Evolutionary conservation across 225 moss, liverwort and hornwort species (phyloP).

Genomic region (Marchantia polymorpha): DNA sequence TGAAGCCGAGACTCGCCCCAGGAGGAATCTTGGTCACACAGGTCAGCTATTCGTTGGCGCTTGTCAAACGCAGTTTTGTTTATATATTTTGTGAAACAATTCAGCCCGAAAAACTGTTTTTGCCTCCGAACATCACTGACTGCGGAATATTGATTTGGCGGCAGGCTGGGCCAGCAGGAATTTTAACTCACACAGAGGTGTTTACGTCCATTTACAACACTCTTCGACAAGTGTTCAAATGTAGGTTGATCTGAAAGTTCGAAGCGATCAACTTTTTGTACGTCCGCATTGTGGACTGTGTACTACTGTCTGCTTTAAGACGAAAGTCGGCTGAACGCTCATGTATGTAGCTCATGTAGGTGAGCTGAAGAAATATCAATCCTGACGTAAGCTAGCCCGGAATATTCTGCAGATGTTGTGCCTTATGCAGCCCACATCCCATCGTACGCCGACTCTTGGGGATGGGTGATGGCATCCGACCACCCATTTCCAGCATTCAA

Average conservation of each 20-base stretch:
- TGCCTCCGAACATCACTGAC: background rate
- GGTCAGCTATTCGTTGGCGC: conserved; percentile 31
- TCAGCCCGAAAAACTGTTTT: background rate
- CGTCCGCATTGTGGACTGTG: background rate
- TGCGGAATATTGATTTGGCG: too few relatives aligned
- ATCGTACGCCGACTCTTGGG: conserved; percentile 95
- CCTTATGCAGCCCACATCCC: conserved; percentile 93
- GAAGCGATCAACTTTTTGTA: background rate
- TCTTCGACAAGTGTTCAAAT: conserved; percentile 79
- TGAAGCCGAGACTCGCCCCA: conserved; percentile 75
- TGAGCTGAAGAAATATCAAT: background rate
- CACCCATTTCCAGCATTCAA: conserved; percentile 59
- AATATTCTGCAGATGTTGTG: conserved; percentile 59
- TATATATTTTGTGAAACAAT: background rate
- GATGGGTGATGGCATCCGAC: conserved; percentile 94
- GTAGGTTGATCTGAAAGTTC: conserved; percentile 37
- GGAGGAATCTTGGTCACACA: conserved; percentile 96
- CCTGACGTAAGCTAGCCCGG: background rate
- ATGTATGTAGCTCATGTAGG: background rate
- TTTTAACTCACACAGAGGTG: conserved; percentile 67
- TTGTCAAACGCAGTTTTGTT: background rate
- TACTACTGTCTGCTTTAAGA: background rate
- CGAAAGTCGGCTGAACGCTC: too few relatives aligned
- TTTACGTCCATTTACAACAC: conserved; percentile 91
- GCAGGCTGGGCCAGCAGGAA: conserved; percentile 91